Percentiles rank a stretch among this genome's conserved stretches.
Conservation (phyloP, 768 basidiomycete genomes). For the Exsudoporus frostii region DNA sequence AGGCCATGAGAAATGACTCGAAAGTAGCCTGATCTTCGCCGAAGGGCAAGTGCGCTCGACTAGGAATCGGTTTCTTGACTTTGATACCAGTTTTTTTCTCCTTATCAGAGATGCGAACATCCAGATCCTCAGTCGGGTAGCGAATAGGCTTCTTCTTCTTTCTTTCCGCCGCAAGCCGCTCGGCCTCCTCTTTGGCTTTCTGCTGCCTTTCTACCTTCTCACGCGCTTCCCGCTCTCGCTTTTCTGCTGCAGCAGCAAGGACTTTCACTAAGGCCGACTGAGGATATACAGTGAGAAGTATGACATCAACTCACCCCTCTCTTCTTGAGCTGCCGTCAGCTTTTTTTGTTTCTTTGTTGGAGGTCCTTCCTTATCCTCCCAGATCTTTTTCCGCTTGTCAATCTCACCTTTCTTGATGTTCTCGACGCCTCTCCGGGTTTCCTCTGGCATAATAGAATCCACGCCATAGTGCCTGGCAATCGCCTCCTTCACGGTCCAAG, state of each 20-base stretch:
- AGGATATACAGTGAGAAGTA: slow-evolving; percentile 4
- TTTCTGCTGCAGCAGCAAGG: slow-evolving; percentile 46
- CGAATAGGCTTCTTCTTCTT: slow-evolving; percentile 89
- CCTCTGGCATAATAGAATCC: slow-evolving; percentile 81
- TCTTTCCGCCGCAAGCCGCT: slow-evolving; percentile 69
- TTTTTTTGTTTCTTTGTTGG: slow-evolving; percentile 82
- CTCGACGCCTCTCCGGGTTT: slow-evolving; percentile 74
- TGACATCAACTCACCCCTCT: slow-evolving; percentile 50
- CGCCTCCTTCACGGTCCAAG: slow-evolving; percentile 89
- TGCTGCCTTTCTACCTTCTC: slow-evolving; percentile 67
- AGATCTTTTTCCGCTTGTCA: slow-evolving; percentile 88
- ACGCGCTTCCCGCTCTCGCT: slow-evolving; percentile 64
- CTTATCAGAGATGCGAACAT: slow-evolving; percentile 74
- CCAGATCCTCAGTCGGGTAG: slow-evolving; percentile 91
- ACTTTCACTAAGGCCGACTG: slow-evolving; percentile 24
- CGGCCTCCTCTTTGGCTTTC: slow-evolving; percentile 66
- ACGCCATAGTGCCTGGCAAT: slow-evolving; percentile 87
- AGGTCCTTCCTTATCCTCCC: slow-evolving; percentile 85
- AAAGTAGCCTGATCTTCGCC: slow-evolving; percentile 62
- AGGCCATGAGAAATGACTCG: slow-evolving; percentile 84
- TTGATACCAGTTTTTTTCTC: slow-evolving; percentile 79
- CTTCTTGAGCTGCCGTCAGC: slow-evolving; percentile 67
- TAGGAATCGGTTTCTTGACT: slow-evolving; percentile 64
- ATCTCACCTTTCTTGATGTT: slow-evolving; percentile 83
- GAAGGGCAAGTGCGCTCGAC: slow-evolving; percentile 62